Percentiles rank a stretch among this genome's conserved stretches.
phyloP scores from a whole-genome alignment of 306 rosid genomes.

The Vigna mungo region DNA sequence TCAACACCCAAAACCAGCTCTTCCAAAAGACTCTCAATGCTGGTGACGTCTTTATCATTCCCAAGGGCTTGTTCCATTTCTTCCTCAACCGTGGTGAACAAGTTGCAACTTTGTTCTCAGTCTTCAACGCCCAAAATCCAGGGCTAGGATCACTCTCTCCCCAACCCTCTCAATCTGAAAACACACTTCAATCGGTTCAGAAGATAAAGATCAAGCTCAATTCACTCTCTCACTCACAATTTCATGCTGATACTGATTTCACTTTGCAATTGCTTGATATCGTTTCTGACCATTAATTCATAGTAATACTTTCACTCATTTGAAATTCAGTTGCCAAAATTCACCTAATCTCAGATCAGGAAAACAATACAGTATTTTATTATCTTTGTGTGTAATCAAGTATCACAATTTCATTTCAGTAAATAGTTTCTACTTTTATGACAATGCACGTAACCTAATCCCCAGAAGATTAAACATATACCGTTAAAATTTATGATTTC shows the following conservation, averaged over 20 bases:
- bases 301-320: no score
- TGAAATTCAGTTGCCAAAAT: no score
- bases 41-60: slow-evolving; percentile 80
- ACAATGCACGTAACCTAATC: neutral
- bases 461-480: neutral
- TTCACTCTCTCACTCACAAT: slow-evolving; percentile 47
- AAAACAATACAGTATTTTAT: no score
- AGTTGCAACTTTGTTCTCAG: slow-evolving; percentile 59
- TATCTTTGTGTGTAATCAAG: slow-evolving; percentile 9
- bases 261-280: slow-evolving; percentile 29
- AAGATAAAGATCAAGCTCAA: slow-evolving; percentile 48
- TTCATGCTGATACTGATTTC: slow-evolving; percentile 23
- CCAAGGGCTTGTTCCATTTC: slow-evolving; percentile 77
- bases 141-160: slow-evolving; percentile 50
- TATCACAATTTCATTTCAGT: slow-evolving; percentile 25
- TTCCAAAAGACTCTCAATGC: slow-evolving; percentile 50
- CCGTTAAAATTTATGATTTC: no score
- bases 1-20: slow-evolving; percentile 60
- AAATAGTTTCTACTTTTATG: neutral
- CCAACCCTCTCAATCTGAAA: slow-evolving; percentile 32
- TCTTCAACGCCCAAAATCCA: slow-evolving; percentile 77
- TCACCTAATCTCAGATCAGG: no score
- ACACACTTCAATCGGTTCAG: slow-evolving; percentile 44
- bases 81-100: slow-evolving; percentile 56
- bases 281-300: slow-evolving; percentile 20